Conservation (phyloP, 208 protist genomes). For the Leishmania aethiopica region DNA sequence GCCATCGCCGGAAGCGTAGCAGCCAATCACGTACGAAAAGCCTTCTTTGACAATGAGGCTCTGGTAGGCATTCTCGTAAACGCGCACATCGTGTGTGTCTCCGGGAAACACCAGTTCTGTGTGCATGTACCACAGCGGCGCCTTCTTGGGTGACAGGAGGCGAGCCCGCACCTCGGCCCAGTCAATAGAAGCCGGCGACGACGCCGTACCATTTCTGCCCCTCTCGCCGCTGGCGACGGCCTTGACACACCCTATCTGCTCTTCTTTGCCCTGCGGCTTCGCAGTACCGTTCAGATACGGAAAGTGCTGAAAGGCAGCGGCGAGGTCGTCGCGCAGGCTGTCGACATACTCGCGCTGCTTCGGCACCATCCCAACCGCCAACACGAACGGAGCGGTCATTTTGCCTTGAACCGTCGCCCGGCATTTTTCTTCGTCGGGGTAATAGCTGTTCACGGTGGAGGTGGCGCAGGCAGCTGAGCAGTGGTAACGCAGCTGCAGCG, state of each 20-base stretch:
- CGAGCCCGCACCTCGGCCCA: slow-evolving; percentile 23
- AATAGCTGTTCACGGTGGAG: slow-evolving; percentile 34
- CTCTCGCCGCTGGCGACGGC: background rate
- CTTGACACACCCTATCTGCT: background rate
- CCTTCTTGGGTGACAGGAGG: slow-evolving; percentile 20
- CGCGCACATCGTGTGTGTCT: slow-evolving; percentile 8
- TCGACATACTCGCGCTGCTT: slow-evolving; percentile 46
- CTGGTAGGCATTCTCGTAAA: slow-evolving; percentile 56
- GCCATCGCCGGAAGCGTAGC: slow-evolving; percentile 62
- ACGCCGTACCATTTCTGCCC: background rate
- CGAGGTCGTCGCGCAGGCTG: slow-evolving; percentile 16
- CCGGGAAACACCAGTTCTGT: slow-evolving; percentile 15
- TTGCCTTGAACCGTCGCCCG: slow-evolving; percentile 33
- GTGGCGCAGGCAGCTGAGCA: slow-evolving; percentile 33
- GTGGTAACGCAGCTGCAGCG: slow-evolving; percentile 19
- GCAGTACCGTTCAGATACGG: slow-evolving; percentile 37
- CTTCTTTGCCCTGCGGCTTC: background rate
- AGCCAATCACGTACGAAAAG: slow-evolving; percentile 61
- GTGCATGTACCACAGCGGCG: slow-evolving; percentile 22
- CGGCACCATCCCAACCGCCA: slow-evolving; percentile 50
- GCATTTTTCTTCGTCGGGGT: slow-evolving; percentile 26
- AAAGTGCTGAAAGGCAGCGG: slow-evolving; percentile 22
- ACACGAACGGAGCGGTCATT: slow-evolving; percentile 38
- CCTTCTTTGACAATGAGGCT: slow-evolving; percentile 49
- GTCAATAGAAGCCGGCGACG: slow-evolving; percentile 12